These are phyloP conservation scores for Penicillium oxalicum DNA, from an alignment of 2,329 filamentous ascomycete genomes.

Conservation along the genomic window DNA sequence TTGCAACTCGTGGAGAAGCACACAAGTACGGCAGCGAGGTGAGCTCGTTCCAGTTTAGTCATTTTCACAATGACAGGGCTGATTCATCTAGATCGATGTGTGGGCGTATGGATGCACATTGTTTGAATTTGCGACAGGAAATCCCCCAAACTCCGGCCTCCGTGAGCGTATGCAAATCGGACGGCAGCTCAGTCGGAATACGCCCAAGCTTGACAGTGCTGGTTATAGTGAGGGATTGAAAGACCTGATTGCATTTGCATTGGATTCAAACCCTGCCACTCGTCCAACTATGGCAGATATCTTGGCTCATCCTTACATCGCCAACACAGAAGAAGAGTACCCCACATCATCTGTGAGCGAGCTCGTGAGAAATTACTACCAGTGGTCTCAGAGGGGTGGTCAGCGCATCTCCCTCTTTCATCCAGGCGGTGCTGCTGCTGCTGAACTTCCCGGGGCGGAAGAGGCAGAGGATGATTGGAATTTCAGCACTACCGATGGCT, in stretches of 20 bases:
- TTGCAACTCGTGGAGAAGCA: slow-evolving; percentile 33
- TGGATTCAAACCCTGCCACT: slow-evolving; percentile 39
- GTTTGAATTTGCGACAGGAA: slow-evolving; percentile 46
- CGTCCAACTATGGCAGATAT: slow-evolving; percentile 45
- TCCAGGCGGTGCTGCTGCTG: slow-evolving; percentile 52
- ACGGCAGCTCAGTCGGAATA: slow-evolving; percentile 39
- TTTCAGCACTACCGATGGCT: slow-evolving; percentile 59
- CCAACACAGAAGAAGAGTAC: slow-evolving; percentile 38
- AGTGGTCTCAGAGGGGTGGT: slow-evolving; percentile 45
- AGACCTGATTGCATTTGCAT: slow-evolving; percentile 40
- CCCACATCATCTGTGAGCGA: slow-evolving; percentile 42
- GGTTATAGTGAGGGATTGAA: slow-evolving; percentile 42
- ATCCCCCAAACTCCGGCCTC: slow-evolving; percentile 44
- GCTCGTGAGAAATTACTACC: slow-evolving; percentile 44
- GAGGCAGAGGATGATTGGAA: slow-evolving; percentile 55
- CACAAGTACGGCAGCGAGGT: slow-evolving; percentile 46
- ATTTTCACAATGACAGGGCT: slow-evolving; percentile 1
- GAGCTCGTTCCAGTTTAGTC: slow-evolving; percentile 9
- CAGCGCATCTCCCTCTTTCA: slow-evolving; percentile 54
- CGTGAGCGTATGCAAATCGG: slow-evolving; percentile 45
- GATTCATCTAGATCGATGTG: slow-evolving; percentile 39
- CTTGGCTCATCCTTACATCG: slow-evolving; percentile 42
- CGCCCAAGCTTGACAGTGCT: slow-evolving; percentile 39
- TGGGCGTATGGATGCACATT: slow-evolving; percentile 49
- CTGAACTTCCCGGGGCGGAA: slow-evolving; percentile 44